Base-by-base conservation (phyloP, 1,284 basidiomycete genomes). In the Pseudozyma hubeiensis region DNA sequence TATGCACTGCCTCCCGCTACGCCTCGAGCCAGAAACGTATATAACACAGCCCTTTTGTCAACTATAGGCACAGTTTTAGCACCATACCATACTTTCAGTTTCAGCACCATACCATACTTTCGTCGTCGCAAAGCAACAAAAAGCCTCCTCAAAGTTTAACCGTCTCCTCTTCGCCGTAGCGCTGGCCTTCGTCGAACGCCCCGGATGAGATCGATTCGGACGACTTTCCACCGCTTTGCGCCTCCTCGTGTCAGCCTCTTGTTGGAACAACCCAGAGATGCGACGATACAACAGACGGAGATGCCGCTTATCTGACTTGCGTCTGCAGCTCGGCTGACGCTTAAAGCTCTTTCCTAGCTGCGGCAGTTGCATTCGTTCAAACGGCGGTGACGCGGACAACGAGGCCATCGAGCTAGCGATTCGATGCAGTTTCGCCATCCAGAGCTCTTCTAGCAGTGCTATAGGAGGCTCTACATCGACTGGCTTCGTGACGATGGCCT, bases 251-350 rank as follows among this genome's bases (percentile, higher is more conserved):
- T 13, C 31, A 34, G 17, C 17, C 47, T 1, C 47, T 48, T 3
- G 48, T 37, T 6, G 19, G 34, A 7, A 39, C 48, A 31, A 46
- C 41, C 11, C 9, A 54, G 13, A 45, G 53, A 37, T 54, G 53
- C 35, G 53, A 54, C 11, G 53, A 53, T 33, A 44, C 43, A 16
- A 53, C 52, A 7, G 43, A 53, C n/a, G 52, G 34, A 6, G 43
- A 53, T 16, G 14, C 8, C 14, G 43, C 41, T 31, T 53, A 53
- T 10, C n/a, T 45, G 4, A 37, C 16, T n/a, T 53, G 52, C 33
- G 52, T 53, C 30, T 53, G 52, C 19, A 24, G 5, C 41, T 43
- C 52, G 19, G 17, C 31, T 10, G 41, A 53, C 24, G 52, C 52
- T n/a, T 53, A 17, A 53, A 10, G 13, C n/a, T 44, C 14, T 33